phyloP scores from a whole-genome alignment of 306 rosid genomes.

The Medicago arabica region DNA sequence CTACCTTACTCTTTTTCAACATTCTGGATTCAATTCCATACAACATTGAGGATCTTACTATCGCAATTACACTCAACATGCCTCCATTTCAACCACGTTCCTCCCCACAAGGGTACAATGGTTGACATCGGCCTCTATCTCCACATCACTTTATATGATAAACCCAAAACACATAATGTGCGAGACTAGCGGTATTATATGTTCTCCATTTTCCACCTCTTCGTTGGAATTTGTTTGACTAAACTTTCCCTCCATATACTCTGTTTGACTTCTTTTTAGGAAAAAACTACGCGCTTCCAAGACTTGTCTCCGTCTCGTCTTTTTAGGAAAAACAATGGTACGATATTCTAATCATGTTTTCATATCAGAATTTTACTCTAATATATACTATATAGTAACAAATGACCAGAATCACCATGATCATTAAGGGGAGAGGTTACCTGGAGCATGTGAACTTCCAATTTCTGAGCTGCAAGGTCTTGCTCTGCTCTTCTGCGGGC shows the following conservation, averaged over 20 bases:
- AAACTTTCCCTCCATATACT: background rate
- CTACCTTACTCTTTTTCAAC: background rate
- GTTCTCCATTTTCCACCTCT: constrained; percentile 3
- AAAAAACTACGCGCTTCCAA: background rate
- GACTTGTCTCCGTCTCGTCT: constrained; percentile 5
- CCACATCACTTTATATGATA: background rate
- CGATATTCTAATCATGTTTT: constrained; percentile 6
- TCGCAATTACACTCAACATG: constrained; percentile 3
- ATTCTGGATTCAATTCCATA: background rate
- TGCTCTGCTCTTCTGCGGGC: constrained; percentile 87
- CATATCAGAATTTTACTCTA: constrained; percentile 16
- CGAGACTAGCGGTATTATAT: background rate
- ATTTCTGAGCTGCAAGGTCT: constrained; percentile 78
- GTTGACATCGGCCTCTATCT: background rate
- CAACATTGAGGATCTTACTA: background rate
- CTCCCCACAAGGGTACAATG: background rate
- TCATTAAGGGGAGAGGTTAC: constrained; percentile 51
- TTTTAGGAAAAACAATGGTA: constrained; percentile 1
- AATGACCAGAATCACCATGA: constrained; percentile 33
- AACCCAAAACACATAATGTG: background rate
- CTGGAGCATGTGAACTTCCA: constrained; percentile 73
- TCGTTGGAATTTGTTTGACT: background rate
- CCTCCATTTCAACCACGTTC: background rate
- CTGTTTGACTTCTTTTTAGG: background rate
- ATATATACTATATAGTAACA: background rate